A percentile compares a stretch with the other conserved stretches of the same genome.
Conservation (phyloP, 2,329 filamentous ascomycete species). For the Triangularia verruculosa region DNA sequence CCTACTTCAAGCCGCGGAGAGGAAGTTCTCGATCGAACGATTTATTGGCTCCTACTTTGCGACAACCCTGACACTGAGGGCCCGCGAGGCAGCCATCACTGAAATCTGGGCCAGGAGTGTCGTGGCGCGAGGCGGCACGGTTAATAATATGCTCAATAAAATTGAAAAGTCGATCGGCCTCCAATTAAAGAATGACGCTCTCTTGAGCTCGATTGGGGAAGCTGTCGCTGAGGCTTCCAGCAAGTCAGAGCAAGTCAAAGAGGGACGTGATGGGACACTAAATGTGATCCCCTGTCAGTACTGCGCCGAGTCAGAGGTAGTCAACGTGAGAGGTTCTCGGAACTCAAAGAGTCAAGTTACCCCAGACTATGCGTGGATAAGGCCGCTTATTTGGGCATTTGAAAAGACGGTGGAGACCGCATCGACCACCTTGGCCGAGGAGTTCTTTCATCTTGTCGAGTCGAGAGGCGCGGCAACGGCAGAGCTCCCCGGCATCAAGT, state of each 20-base stretch:
- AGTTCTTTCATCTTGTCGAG: slow-evolving; percentile 1
- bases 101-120: neutral
- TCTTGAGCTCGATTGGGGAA: neutral
- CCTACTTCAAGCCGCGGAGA: neutral
- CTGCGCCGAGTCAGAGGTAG: neutral
- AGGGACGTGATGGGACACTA: neutral
- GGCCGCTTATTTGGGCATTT: slow-evolving; percentile 11
- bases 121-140: neutral
- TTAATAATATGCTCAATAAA: neutral
- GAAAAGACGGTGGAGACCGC: neutral
- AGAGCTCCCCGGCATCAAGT: neutral
- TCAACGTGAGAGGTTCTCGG: neutral
- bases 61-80: neutral
- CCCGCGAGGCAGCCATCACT: neutral
- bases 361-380: slow-evolving; percentile 7
- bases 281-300: neutral
- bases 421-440: neutral
- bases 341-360: neutral
- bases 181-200: neutral
- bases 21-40: neutral
- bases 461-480: neutral
- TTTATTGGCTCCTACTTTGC: neutral
- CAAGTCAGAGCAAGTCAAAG: neutral
- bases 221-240: neutral
- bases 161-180: neutral